A percentile compares a stretch with the other conserved stretches of the same genome.
phyloP scores from a whole-genome alignment of 164 flowering plant species.

The Stephania japonica region DNA sequence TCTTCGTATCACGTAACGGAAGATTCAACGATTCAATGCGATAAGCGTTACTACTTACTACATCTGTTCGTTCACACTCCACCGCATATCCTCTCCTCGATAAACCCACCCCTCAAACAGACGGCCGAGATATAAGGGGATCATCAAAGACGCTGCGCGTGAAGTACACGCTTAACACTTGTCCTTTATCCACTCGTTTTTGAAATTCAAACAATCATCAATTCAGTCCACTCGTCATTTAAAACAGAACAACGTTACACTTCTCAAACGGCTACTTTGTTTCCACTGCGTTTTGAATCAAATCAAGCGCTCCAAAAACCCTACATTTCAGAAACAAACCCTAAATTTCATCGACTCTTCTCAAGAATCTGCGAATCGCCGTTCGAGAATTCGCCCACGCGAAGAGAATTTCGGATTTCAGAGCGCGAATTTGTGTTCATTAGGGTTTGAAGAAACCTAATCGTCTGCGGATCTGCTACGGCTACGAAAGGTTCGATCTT shows the following conservation, averaged over 20 bases:
- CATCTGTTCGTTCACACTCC: too few relatives aligned
- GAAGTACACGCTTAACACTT: neutral
- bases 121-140: neutral
- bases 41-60: too few relatives aligned
- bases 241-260: neutral
- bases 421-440: neutral
- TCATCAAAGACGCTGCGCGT: neutral
- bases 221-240: neutral
- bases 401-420: neutral
- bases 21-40: too few relatives aligned
- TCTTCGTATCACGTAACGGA: too few relatives aligned
- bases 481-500: neutral
- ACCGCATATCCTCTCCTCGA: too few relatives aligned
- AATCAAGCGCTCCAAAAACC: conserved; percentile 2
- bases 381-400: neutral
- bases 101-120: neutral
- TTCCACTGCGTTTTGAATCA: neutral
- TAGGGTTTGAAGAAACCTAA: neutral
- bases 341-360: neutral
- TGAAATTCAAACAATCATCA: neutral
- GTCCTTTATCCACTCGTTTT: neutral
- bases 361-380: neutral
- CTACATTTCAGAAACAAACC: neutral
- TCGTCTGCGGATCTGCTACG: neutral
- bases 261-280: conserved; percentile 2